Evolutionary conservation across 1,139 yeast species (phyloP).

Genomic region (Yamadazyma blattariae): DNA sequence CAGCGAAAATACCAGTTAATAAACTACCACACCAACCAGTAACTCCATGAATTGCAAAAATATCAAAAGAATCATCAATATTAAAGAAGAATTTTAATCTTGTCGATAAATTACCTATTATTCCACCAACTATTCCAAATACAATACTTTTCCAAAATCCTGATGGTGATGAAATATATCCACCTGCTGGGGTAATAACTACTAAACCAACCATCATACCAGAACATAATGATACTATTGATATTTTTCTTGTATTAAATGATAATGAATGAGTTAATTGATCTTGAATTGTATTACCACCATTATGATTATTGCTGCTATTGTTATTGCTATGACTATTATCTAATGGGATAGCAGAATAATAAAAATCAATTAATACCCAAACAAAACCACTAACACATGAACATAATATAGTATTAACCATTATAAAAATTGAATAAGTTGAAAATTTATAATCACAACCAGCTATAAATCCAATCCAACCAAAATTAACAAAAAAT

Average conservation of each 20-base stretch:
- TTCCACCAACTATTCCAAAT: constrained; percentile 39
- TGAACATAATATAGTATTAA: constrained; percentile 36
- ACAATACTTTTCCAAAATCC: constrained; percentile 44
- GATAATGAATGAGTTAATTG: background rate
- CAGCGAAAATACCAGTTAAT: constrained; percentile 43
- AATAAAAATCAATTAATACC: constrained; percentile 39
- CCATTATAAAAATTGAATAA: constrained; percentile 30
- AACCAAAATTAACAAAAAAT: constrained; percentile 34
- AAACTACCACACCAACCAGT: constrained; percentile 44
- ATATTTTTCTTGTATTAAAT: constrained; percentile 24
- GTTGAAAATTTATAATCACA: constrained; percentile 42
- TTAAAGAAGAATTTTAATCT: constrained; percentile 37
- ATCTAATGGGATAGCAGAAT: constrained; percentile 38
- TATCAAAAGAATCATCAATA: constrained; percentile 45
- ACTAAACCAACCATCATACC: constrained; percentile 46
- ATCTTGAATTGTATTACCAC: background rate
- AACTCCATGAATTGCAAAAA: constrained; percentile 46
- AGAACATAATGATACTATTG: constrained; percentile 41
- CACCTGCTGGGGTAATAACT: constrained; percentile 47
- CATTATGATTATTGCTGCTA: constrained; percentile 1
- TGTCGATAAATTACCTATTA: constrained; percentile 37
- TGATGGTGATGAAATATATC: constrained; percentile 34
- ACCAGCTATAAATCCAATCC: constrained; percentile 47
- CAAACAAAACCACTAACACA: constrained; percentile 37
- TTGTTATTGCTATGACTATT: background rate